Conservation (phyloP, 2,329 filamentous ascomycete species). For the Diaporthe eres region DNA sequence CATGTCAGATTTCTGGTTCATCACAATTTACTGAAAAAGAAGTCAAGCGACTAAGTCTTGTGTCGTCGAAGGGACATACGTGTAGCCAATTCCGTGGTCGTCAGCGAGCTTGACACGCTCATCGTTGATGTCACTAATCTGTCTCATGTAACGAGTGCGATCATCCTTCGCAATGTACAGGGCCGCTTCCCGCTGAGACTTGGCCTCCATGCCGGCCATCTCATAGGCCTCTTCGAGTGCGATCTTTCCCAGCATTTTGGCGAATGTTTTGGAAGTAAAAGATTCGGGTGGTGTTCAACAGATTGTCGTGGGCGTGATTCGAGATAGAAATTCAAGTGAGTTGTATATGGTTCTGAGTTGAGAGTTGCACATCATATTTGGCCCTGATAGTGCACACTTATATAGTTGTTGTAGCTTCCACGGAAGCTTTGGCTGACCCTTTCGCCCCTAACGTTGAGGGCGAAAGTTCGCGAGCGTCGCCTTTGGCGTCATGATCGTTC, state of each 20-base stretch:
- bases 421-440: not conserved
- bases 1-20: not conserved
- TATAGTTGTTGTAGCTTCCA: not conserved
- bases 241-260: slow-evolving; percentile 39
- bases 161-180: slow-evolving; percentile 35
- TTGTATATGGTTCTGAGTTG: not conserved
- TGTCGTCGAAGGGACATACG: slow-evolving; percentile 32
- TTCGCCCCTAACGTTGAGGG: slow-evolving; percentile 5
- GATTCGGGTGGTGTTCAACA: not conserved
- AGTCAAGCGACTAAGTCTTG: not conserved
- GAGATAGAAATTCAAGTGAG: not conserved
- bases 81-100: slow-evolving; percentile 62
- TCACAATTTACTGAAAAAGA: not conserved
- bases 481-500: not conserved
- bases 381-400: not conserved
- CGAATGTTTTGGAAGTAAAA: not conserved
- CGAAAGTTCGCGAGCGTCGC: not conserved
- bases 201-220: slow-evolving; percentile 37
- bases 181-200: slow-evolving; percentile 37
- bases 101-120: slow-evolving; percentile 47
- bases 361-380: not conserved
- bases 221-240: slow-evolving; percentile 40
- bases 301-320: not conserved
- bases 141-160: slow-evolving; percentile 34
- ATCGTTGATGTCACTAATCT: slow-evolving; percentile 43